Evolutionary conservation across 164 flowering plant species (phyloP).

Genomic region (Piper longum): DNA sequence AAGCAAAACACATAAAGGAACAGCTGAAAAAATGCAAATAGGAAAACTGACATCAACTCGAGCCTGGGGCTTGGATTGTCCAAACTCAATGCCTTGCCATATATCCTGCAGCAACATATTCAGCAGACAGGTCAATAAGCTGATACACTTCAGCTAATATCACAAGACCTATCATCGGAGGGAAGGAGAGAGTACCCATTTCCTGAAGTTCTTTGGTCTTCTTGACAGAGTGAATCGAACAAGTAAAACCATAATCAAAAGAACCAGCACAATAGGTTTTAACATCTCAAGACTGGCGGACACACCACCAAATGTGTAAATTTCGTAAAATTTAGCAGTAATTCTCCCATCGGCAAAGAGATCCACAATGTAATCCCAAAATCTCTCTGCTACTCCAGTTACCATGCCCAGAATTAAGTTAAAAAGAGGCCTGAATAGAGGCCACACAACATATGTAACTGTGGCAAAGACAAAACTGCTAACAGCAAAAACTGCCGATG

Average conservation of each 20-base stretch:
- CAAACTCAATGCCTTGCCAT: constrained; percentile 92
- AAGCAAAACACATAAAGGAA: constrained; percentile 1
- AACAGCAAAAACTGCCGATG: constrained; percentile 66
- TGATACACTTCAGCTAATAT: neutral
- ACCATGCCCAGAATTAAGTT: constrained; percentile 34
- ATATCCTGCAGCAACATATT: constrained; percentile 40
- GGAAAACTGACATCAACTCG: constrained; percentile 84
- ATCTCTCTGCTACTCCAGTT: constrained; percentile 34
- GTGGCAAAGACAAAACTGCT: constrained; percentile 48
- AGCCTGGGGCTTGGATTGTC: constrained; percentile 90
- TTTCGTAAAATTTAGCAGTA: constrained; percentile 39
- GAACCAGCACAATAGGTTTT: constrained; percentile 45
- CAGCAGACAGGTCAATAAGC: neutral
- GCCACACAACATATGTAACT: constrained; percentile 57
- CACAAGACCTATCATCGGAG: neutral
- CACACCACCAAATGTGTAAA: constrained; percentile 56
- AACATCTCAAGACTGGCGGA: constrained; percentile 55
- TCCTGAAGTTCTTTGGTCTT: constrained; percentile 80
- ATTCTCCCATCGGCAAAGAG: constrained; percentile 48
- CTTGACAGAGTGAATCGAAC: constrained; percentile 83
- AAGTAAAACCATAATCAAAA: constrained; percentile 61
- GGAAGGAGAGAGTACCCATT: constrained; percentile 45
- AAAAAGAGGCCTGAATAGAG: constrained; percentile 47
- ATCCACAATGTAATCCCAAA: constrained; percentile 46
- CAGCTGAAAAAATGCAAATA: neutral